Percentiles rank a stretch among this genome's conserved stretches.
phyloP scores from a whole-genome alignment of 768 basidiomycete genomes.

The Clitopilus passeckerianus region DNA sequence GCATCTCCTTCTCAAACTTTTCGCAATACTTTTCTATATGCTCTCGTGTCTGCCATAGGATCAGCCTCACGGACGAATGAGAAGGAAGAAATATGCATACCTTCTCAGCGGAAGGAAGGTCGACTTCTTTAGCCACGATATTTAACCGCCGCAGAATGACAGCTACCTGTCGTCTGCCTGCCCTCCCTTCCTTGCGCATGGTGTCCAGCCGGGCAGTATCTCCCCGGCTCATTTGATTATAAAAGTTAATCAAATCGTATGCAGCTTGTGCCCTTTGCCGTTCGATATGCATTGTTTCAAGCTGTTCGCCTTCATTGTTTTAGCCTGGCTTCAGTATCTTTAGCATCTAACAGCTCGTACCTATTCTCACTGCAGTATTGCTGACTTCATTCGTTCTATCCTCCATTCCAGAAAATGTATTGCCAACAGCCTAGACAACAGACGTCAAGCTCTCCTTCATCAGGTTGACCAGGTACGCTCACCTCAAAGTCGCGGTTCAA shows the following conservation, averaged over 20 bases:
- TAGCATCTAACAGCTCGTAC: slow-evolving; percentile 27
- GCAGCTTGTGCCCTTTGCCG: slow-evolving; percentile 92
- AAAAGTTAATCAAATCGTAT: slow-evolving; percentile 88
- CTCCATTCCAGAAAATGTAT: slow-evolving; percentile 88
- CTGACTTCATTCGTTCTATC: slow-evolving; percentile 89
- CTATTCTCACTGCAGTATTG: slow-evolving; percentile 90
- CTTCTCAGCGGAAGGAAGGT: slow-evolving; percentile 77
- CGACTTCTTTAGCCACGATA: slow-evolving; percentile 90
- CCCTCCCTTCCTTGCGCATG: slow-evolving; percentile 82
- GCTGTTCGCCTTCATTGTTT: slow-evolving; percentile 71
- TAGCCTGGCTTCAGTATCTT: not conserved
- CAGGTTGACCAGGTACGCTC: slow-evolving; percentile 14
- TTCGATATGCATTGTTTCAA: slow-evolving; percentile 91
- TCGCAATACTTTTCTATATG: slow-evolving; percentile 97
- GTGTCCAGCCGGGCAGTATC: slow-evolving; percentile 73
- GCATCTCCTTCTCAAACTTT: slow-evolving; percentile 98
- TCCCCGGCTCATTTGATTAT: slow-evolving; percentile 84
- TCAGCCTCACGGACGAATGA: not conserved
- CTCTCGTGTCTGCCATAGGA: slow-evolving; percentile 65
- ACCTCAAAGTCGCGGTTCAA: slow-evolving; percentile 94
- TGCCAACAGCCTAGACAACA: slow-evolving; percentile 67
- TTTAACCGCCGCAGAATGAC: slow-evolving; percentile 80
- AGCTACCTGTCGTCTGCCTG: slow-evolving; percentile 85
- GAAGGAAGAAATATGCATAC: slow-evolving; percentile 29
- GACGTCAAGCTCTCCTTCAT: not conserved